Evolutionary conservation across 805 yeast species (phyloP).

Genomic region (Danielia reshetovae): DNA sequence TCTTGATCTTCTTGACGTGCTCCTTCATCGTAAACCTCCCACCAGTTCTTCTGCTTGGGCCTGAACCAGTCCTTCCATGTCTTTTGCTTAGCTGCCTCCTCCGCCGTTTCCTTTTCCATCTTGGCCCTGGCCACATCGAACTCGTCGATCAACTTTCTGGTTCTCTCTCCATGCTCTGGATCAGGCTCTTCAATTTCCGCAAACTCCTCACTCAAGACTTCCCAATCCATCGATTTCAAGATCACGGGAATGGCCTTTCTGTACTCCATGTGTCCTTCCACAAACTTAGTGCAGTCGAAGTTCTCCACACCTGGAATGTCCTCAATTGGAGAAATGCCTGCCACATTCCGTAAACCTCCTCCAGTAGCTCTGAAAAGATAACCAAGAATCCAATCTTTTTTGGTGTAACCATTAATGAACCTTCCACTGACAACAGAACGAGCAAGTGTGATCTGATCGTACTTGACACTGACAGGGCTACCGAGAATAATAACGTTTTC

Average conservation of each 20-base stretch:
- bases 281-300: slow-evolving; percentile 78
- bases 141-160: slow-evolving; percentile 75
- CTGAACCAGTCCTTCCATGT: slow-evolving; percentile 48
- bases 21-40: slow-evolving; percentile 47
- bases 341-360: slow-evolving; percentile 89
- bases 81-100: slow-evolving; percentile 28
- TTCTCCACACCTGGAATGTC: slow-evolving; percentile 67
- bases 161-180: slow-evolving; percentile 79
- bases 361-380: slow-evolving; percentile 92
- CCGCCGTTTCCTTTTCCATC: slow-evolving; percentile 43
- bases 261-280: slow-evolving; percentile 97
- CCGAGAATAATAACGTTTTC: slow-evolving; percentile 89
- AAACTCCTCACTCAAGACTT: slow-evolving; percentile 84
- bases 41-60: slow-evolving; percentile 52
- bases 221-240: slow-evolving; percentile 65
- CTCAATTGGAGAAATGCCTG: slow-evolving; percentile 79
- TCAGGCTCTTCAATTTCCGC: slow-evolving; percentile 96
- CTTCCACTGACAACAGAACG: slow-evolving; percentile 85
- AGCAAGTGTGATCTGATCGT: slow-evolving; percentile 73
- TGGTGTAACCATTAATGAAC: slow-evolving; percentile 85
- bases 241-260: slow-evolving; percentile 89
- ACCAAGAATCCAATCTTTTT: slow-evolving; percentile 94
- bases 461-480: slow-evolving; percentile 75
- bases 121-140: slow-evolving; percentile 79
- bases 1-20: slow-evolving; percentile 12